Base-by-base conservation (phyloP, 305 asterid genomes). In the Solanum aculeatissimum region DNA sequence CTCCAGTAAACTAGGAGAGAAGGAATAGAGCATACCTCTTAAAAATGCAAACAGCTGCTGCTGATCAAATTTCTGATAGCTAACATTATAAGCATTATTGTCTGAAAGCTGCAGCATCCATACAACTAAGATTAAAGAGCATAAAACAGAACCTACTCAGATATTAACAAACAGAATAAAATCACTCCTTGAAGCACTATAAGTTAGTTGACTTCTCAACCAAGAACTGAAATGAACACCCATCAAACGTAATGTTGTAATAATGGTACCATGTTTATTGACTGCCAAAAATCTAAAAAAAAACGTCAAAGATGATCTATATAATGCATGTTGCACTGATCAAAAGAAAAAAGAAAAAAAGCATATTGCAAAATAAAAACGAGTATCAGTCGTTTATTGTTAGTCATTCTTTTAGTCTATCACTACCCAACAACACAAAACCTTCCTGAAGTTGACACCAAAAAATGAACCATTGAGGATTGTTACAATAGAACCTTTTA, bases 41-140 rank as follows among this genome's bases (percentile, higher is more conserved):
- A 95, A 89, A 86, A 95, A 88, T 81, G 91, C 88, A 86, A 91
- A 70, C 84, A 97, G 87, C 87, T 92, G 98, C 83, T 86, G 90
- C 90, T 93, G 90, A 87, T 97, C 97, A 53, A 94, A 88, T 86
- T 87, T 90, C 84, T 80, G 54, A 80, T 91, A 88, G 84, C 88
- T 89, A 86, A 85, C 75, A 83, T 89, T 87, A 80, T 83, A 86
- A 2, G 86, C 85, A 87, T 90, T 90, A 88, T 87, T 83, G 84
- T 90, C 97, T 62, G 77, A 45, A 91, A 97, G 88, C 99, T 97
- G 97, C 90, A 94, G 80, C 89, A 88, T 55, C 63, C 80, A 70
- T 35, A 66, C 65, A 49, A 83, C 49, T 18, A 78, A 86, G 85
- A 78, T 78, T 84, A 84, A 84, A 86, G 18, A 84, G 45, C 83